These are phyloP conservation scores for Scheffersomyces ergatensis DNA, from an alignment of 805 yeast genomes.

Conservation along the genomic window DNA sequence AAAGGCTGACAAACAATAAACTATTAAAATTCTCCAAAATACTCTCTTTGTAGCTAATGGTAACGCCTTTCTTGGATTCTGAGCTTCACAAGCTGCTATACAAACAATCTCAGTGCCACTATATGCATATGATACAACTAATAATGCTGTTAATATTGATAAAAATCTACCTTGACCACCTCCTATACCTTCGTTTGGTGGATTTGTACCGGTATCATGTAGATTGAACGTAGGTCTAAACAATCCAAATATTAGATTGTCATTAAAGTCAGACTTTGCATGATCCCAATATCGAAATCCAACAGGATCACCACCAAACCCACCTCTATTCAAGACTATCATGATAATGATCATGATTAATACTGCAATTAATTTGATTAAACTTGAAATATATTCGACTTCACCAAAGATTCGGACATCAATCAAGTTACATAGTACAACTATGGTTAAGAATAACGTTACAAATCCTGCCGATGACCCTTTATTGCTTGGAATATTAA, in stretches of 20 bases:
- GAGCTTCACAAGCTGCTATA: constrained; percentile 83
- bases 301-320: constrained; percentile 29
- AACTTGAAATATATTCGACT: constrained; percentile 61
- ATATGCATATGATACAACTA: constrained; percentile 71
- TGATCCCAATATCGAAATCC: constrained; percentile 74
- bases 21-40: constrained; percentile 64
- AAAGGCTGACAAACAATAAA: constrained; percentile 66
- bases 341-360: constrained; percentile 57
- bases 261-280: constrained; percentile 45
- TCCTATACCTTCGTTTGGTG: constrained; percentile 53
- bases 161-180: constrained; percentile 62
- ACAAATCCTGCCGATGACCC: constrained; percentile 61
- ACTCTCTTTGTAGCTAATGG: constrained; percentile 77
- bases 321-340: constrained; percentile 65
- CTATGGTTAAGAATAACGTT: constrained; percentile 50
- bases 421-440: constrained; percentile 53
- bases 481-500: constrained; percentile 46
- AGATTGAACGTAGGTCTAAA: constrained; percentile 73
- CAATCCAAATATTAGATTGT: constrained; percentile 59
- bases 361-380: constrained; percentile 54
- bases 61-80: constrained; percentile 71
- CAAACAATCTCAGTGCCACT: constrained; percentile 82
- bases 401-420: constrained; percentile 77
- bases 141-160: constrained; percentile 57
- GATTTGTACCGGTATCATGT: constrained; percentile 52